Percentiles rank a stretch among this genome's conserved stretches.
Evolutionary conservation across 2,329 filamentous ascomycete genomes (phyloP).

Genomic region (Teratosphaeria gauchensis): DNA sequence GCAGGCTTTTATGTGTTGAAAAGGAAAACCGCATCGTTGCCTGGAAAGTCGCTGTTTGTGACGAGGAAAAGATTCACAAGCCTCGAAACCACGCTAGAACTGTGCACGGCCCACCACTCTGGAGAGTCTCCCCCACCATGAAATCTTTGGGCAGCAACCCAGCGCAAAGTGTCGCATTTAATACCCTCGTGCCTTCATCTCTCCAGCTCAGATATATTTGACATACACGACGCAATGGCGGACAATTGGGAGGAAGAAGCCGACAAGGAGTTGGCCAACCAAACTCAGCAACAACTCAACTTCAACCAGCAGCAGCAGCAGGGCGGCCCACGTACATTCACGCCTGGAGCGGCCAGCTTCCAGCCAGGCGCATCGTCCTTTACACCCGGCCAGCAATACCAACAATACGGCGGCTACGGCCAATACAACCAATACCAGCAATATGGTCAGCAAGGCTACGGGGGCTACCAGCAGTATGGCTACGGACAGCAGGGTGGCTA

Average conservation of each 20-base stretch:
- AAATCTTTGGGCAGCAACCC: background rate
- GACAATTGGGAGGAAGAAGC: slow-evolving; percentile 69
- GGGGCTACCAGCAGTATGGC: slow-evolving; percentile 35
- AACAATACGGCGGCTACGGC: slow-evolving; percentile 32
- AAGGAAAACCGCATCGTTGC: background rate
- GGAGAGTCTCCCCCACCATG: background rate
- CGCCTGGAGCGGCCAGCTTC: slow-evolving; percentile 22
- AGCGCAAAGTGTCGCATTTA: background rate
- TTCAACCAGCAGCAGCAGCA: slow-evolving; percentile 17
- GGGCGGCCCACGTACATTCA: slow-evolving; percentile 21
- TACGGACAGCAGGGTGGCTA: slow-evolving; percentile 25
- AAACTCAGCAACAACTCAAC: slow-evolving; percentile 30
- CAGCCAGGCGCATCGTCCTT: slow-evolving; percentile 28
- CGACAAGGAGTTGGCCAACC: slow-evolving; percentile 28
- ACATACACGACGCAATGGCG: background rate
- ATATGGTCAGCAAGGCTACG: slow-evolving; percentile 29
- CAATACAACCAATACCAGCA: slow-evolving; percentile 17
- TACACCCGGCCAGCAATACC: slow-evolving; percentile 27
- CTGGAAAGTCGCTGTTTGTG: background rate
- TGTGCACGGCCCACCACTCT: background rate
- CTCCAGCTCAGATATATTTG: background rate
- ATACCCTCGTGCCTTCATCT: background rate
- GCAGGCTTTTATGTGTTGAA: background rate
- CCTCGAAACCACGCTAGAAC: background rate
- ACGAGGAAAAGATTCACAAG: background rate